These are phyloP conservation scores for Chrysosporium keratinophilum DNA, from an alignment of 2,329 filamentous ascomycete species.

Conservation along the genomic window DNA sequence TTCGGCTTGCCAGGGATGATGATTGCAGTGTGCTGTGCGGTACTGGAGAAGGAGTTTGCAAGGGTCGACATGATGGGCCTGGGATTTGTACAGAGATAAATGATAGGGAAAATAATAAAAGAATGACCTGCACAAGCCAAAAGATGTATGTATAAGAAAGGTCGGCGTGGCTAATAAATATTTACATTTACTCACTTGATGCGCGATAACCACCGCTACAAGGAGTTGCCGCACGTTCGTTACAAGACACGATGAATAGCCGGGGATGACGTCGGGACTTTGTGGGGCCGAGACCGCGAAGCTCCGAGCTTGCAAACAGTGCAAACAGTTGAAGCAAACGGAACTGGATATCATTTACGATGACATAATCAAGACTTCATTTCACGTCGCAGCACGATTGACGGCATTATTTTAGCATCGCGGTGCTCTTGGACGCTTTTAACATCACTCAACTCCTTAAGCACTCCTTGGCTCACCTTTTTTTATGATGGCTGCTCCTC, in stretches of 20 bases:
- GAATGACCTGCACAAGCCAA: background rate
- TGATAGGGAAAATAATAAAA: background rate
- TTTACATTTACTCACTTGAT: background rate
- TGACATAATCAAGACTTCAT: background rate
- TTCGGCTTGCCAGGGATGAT: constrained; percentile 59
- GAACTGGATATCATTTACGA: background rate
- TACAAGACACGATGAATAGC: background rate
- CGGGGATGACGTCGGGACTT: constrained; percentile 2
- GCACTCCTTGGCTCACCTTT: background rate
- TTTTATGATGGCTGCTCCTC: constrained; percentile 20
- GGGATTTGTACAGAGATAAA: background rate
- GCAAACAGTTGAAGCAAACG: background rate
- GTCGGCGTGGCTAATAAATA: background rate
- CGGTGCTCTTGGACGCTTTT: background rate
- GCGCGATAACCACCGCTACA: background rate
- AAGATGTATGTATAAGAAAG: background rate
- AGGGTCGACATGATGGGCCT: constrained; percentile 45
- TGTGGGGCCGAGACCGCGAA: background rate
- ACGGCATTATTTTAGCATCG: background rate
- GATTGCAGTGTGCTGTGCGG: constrained; percentile 50
- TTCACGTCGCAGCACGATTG: background rate
- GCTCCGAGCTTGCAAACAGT: background rate
- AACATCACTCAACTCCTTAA: background rate
- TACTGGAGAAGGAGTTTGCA: constrained; percentile 46
- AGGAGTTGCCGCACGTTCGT: constrained; percentile 3